Base-by-base conservation (phyloP, 768 basidiomycete species). In the Agrocybe chaxingu region DNA sequence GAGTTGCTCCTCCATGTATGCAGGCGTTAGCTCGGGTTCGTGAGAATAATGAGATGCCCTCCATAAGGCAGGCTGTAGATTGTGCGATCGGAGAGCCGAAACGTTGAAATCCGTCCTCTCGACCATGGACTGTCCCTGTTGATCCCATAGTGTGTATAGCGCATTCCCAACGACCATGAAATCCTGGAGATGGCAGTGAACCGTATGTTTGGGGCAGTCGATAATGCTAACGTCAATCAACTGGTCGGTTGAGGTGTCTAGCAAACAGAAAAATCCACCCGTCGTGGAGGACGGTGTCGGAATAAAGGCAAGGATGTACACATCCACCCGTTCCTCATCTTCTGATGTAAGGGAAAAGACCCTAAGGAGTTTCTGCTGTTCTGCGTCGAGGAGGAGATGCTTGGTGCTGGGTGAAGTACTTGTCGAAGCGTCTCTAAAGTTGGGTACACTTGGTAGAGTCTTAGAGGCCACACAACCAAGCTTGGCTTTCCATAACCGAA, bases 1-100 rank as follows among this genome's bases (percentile, higher is more conserved):
- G 50, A 96, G 79, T 46, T 86, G 77, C 57, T 92, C 90, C 59
- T 95, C 93, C 57, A 98, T 84, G 67, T 89, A 86, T n/a, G 85
- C 82, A 12, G 94, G 88, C 0, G 89, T 89, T 60, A 88, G 74
- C 62, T 87, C 89, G 38, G 81, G 76, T 69, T 90, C 85, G 55
- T 78, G 76, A n/a, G 84, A 77, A 59, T 87, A 84, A 42, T 71
- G 70, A 6, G 79, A 80, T 29, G 72, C 68, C 47, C 69, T 69
- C 87, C 90, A 91, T 34, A 63, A 47, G 42, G 68, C 51, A 35
- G 63, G 45, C 45, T 55, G 58, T 57, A 66, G 59, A 29, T 61
- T 58, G 50, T 68, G 61, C 51, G 56, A 59, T 41, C 64, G 64
- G 31, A 72, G 57, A 32, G 67, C 64, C 40, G 68, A 65, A 42